Evolutionary conservation across 352 stramenopile species (phyloP).

Genomic region (Phytophthora rubi): DNA sequence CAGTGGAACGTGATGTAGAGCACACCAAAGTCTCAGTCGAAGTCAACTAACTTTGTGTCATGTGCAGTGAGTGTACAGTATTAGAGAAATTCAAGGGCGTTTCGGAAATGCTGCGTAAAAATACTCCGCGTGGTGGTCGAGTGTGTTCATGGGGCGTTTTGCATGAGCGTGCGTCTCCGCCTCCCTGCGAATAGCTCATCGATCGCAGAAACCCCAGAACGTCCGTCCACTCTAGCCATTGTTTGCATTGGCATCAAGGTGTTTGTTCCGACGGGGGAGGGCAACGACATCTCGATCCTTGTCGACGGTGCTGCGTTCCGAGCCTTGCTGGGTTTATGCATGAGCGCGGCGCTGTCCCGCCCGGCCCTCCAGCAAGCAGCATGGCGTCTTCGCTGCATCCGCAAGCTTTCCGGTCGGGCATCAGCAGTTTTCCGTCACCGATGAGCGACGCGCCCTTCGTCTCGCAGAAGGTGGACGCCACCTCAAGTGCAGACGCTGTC

Average conservation of each 20-base stretch:
- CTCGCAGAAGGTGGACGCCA: slow-evolving; percentile 29
- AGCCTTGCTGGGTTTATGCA: slow-evolving; percentile 38
- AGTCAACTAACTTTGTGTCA: too few species aligned
- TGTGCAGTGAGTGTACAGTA: too few species aligned
- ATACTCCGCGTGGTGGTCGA: slow-evolving; percentile 19
- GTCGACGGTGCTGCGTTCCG: slow-evolving; percentile 11
- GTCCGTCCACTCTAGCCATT: not conserved
- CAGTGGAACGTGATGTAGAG: too few species aligned
- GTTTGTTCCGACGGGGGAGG: slow-evolving; percentile 1
- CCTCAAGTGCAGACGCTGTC: slow-evolving; percentile 14
- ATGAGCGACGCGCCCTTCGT: slow-evolving; percentile 6
- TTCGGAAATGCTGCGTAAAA: slow-evolving; percentile 32
- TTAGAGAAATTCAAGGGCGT: slow-evolving; percentile 11
- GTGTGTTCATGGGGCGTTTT: slow-evolving; percentile 20
- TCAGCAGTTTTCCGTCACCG: slow-evolving; percentile 16
- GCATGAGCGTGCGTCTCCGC: not conserved
- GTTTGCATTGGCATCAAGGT: slow-evolving; percentile 4
- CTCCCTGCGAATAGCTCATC: slow-evolving; percentile 31
- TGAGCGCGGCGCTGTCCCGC: slow-evolving; percentile 23
- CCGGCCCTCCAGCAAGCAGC: slow-evolving; percentile 28
- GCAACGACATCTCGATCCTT: slow-evolving; percentile 6
- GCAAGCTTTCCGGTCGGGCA: slow-evolving; percentile 21
- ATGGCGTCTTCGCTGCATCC: slow-evolving; percentile 29
- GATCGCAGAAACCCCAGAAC: slow-evolving; percentile 25
- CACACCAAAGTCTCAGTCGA: too few species aligned